Evolutionary conservation across 257 asterid genomes (phyloP).

Genomic region (Forsythia viridissima): DNA sequence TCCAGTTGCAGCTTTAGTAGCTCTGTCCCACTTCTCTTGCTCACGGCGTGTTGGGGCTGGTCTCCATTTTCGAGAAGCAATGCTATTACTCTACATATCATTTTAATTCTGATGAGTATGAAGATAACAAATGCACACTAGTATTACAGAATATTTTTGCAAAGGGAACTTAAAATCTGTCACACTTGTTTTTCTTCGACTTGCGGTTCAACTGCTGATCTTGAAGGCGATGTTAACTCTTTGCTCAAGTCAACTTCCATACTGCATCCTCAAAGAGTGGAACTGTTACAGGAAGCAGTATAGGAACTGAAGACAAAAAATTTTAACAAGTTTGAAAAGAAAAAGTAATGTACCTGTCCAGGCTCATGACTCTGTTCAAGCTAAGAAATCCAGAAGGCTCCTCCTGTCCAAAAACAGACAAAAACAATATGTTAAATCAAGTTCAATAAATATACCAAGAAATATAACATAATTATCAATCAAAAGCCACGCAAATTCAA

Average conservation of each 20-base stretch:
- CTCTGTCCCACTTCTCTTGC: constrained; percentile 93
- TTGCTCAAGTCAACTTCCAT: constrained; percentile 79
- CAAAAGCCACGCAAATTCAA: neutral
- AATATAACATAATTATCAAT: neutral
- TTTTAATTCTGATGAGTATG: constrained; percentile 24
- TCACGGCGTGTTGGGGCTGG: constrained; percentile 95
- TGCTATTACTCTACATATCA: constrained; percentile 41
- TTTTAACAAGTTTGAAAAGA: neutral
- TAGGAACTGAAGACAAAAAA: neutral
- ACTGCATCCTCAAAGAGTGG: constrained; percentile 38
- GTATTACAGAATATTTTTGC: neutral
- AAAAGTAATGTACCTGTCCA: constrained; percentile 59
- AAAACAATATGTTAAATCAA: constrained; percentile 7
- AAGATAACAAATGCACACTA: neutral
- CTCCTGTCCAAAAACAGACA: constrained; percentile 47
- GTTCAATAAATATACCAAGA: neutral
- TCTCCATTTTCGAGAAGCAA: constrained; percentile 66
- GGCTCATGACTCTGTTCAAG: constrained; percentile 90
- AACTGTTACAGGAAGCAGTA: constrained; percentile 4
- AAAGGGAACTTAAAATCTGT: constrained; percentile 8
- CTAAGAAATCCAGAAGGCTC: constrained; percentile 85
- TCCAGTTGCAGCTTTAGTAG: constrained; percentile 86
- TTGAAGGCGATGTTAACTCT: constrained; percentile 50
- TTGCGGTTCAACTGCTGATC: constrained; percentile 32
- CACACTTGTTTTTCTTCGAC: constrained; percentile 53